These are phyloP conservation scores for Thymus quinquecostatus DNA, from an alignment of 257 asterid genomes.

Conservation along the genomic window DNA sequence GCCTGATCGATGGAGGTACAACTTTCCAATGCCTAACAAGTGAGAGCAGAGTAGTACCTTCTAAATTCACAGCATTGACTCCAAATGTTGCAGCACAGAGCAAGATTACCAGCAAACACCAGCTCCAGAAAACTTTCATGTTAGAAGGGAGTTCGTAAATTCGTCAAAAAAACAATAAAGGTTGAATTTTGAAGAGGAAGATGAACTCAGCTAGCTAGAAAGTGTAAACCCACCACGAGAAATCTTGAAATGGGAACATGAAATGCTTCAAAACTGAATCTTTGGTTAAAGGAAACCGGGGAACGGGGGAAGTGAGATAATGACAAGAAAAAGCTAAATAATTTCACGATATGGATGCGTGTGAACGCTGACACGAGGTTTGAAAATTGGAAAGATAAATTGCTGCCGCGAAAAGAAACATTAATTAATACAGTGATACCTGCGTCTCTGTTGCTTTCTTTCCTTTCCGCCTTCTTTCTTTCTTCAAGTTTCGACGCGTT, in stretches of 20 bases:
- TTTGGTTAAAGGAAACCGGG: background rate
- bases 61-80: conserved; percentile 48
- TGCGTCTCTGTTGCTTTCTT: too few relatives aligned
- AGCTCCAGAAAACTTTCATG: conserved; percentile 37
- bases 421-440: too few relatives aligned
- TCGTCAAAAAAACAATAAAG: background rate
- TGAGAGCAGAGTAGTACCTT: conserved; percentile 67
- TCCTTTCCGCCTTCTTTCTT: too few relatives aligned
- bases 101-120: conserved; percentile 41
- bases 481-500: too few relatives aligned
- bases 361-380: conserved; percentile 34
- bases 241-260: background rate
- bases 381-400: background rate
- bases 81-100: conserved; percentile 33
- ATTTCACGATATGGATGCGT: conserved; percentile 2
- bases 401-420: conserved; percentile 6
- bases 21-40: conserved; percentile 58
- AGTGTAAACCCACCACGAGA: conserved; percentile 1
- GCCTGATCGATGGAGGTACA: conserved; percentile 63
- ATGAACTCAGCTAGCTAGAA: conserved; percentile 1
- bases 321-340: background rate
- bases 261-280: conserved; percentile 1
- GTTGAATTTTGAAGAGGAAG: conserved; percentile 22
- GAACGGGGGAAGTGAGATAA: background rate
- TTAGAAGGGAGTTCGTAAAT: conserved; percentile 6